Evolutionary conservation across 257 asterid genomes (phyloP), one percentile per base, ranked within the genome.

Genomic region (Haberlea rhodopensis): DNA sequence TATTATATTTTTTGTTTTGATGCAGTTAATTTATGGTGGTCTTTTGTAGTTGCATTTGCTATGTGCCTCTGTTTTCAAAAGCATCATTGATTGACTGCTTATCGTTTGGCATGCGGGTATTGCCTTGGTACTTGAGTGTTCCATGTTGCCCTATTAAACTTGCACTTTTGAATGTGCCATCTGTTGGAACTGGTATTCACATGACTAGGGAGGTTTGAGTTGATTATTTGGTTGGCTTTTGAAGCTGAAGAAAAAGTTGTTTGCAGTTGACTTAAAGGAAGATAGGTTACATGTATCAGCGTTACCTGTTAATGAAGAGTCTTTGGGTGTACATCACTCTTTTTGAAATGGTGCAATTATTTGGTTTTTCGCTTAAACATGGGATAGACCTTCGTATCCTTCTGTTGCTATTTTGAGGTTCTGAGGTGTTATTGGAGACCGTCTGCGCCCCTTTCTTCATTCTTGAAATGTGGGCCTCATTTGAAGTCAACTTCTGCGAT

Each of bases 21-120:
- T 80, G 80, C 88, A 86, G 94, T 96, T 88, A 90, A 85, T 72
- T 59, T 72, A n/a, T n/a, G n/a, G 71, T 71, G 85, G 71, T 71
- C 68, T 76, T 75, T 60, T 43, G 62, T 75, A 65, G 86, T 71
- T 78, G 73, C 55, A 55, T 80, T 64, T 70, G 74, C 73, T 72
- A 70, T 79, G 76, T 66, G 46, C 69, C 72, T 66, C 70, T 73
- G 70, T 67, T 77, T 73, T 43, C 45, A 45, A 72, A 72, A 67
- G 77, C 74, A 65, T 31, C 60, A 31, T 62, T 69, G 56, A 57
- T 70, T 53, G 25, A 64, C 59, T 53, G 56, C 46, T 66, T 75
- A 31, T 72, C 34, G 74, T 70, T 64, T 74, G 68, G 48, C 66
- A 79, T 60, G 70, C 54, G 56, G 79, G 67, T 23, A n/a, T 51